Evolutionary conservation across 2,329 filamentous ascomycete genomes (phyloP).

Genomic region (Nothophaeocryptopus gaeumannii): DNA sequence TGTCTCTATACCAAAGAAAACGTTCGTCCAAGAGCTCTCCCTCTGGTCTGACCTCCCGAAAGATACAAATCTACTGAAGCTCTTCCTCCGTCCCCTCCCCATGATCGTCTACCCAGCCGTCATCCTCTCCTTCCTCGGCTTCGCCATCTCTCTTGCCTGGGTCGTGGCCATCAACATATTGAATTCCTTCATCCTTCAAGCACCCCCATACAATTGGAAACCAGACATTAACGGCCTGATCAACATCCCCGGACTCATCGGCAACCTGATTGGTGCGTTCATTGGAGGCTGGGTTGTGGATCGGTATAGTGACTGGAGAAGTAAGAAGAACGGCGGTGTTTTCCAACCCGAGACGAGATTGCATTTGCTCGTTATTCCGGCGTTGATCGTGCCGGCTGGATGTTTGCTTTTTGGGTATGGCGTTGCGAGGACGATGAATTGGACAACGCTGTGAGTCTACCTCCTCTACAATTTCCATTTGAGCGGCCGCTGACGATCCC

Average conservation of each 20-base stretch:
- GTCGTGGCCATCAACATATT: slow-evolving; percentile 42
- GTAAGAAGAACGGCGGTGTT: slow-evolving; percentile 42
- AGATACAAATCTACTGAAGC: slow-evolving; percentile 34
- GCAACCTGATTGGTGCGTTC: slow-evolving; percentile 44
- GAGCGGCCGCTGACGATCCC: slow-evolving; percentile 1
- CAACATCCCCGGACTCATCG: slow-evolving; percentile 42
- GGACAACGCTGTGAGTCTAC: slow-evolving; percentile 37
- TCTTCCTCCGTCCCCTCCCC: slow-evolving; percentile 39
- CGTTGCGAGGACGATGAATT: slow-evolving; percentile 41
- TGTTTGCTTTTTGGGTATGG: slow-evolving; percentile 48
- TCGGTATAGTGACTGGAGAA: slow-evolving; percentile 41
- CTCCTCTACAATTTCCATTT: background rate
- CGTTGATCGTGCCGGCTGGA: slow-evolving; percentile 43
- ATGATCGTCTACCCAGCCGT: slow-evolving; percentile 40
- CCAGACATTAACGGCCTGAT: slow-evolving; percentile 40
- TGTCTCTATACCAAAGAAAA: slow-evolving; percentile 30
- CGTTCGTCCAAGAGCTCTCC: slow-evolving; percentile 35
- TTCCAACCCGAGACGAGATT: slow-evolving; percentile 48
- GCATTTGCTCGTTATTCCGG: slow-evolving; percentile 41
- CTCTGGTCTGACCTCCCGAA: slow-evolving; percentile 35
- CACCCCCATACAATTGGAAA: slow-evolving; percentile 39
- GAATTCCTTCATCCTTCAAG: slow-evolving; percentile 40
- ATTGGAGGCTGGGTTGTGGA: slow-evolving; percentile 47
- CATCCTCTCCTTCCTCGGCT: slow-evolving; percentile 39
- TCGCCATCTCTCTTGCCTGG: slow-evolving; percentile 39